Conservation (phyloP, 768 basidiomycete species). For the Xerocomus potaroensis region DNA sequence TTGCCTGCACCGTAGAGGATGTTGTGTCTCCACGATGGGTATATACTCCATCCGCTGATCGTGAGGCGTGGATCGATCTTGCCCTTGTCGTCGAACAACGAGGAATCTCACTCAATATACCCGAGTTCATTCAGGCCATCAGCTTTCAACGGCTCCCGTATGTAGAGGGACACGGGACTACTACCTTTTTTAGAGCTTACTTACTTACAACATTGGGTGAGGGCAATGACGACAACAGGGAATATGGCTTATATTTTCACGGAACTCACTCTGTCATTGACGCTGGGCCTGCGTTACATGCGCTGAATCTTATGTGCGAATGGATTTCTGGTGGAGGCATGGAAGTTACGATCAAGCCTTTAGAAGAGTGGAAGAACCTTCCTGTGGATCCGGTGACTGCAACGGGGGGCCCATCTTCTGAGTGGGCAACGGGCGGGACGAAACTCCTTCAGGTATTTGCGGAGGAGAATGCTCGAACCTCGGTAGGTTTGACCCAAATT, state of each 20-base stretch:
- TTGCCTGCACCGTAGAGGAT: conserved; percentile 14
- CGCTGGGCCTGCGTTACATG: conserved; percentile 18
- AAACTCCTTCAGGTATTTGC: conserved; percentile 13
- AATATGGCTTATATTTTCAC: conserved; percentile 24
- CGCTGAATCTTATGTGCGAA: conserved; percentile 19
- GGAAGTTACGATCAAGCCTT: conserved; percentile 6
- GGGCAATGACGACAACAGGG: background rate
- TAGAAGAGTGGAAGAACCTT: conserved; percentile 24
- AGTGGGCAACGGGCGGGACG: conserved; percentile 15
- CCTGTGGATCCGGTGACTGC: conserved; percentile 25
- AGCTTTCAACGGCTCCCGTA: conserved; percentile 20
- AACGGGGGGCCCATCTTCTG: conserved; percentile 17
- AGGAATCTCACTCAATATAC: conserved; percentile 11
- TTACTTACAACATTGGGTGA: conserved; percentile 8
- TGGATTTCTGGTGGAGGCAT: conserved; percentile 19
- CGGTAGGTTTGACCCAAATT: conserved; percentile 5
- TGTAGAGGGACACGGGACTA: background rate
- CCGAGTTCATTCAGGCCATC: conserved; percentile 15
- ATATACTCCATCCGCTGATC: conserved; percentile 21
- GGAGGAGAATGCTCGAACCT: background rate
- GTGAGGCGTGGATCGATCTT: conserved; percentile 21
- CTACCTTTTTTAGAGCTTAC: conserved; percentile 6
- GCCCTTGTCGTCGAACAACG: conserved; percentile 15
- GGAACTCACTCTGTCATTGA: conserved; percentile 21
- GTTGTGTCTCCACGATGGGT: conserved; percentile 14